Percentiles rank a stretch among this genome's conserved stretches.
These are phyloP conservation scores for Amaranthus palmeri DNA, from an alignment of 148 eudicot species.

Conservation along the genomic window DNA sequence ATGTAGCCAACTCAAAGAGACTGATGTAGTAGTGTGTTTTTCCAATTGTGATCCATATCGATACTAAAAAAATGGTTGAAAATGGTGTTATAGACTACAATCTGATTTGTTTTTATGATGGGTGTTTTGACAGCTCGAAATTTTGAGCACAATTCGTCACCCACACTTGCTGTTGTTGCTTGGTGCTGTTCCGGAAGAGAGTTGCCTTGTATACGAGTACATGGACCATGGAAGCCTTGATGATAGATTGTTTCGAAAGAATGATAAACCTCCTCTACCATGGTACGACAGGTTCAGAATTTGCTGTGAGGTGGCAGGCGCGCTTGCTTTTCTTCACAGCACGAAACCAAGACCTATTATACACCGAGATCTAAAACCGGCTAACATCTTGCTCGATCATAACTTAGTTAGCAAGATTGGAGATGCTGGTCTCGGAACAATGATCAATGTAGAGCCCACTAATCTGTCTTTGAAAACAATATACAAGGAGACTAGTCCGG, in stretches of 20 bases:
- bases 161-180: conserved; percentile 81
- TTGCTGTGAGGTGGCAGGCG: conserved; percentile 88
- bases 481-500: conserved; percentile 64
- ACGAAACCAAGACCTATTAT: conserved; percentile 77
- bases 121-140: conserved; percentile 59
- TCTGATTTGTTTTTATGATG: neutral
- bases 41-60: no score
- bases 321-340: conserved; percentile 80
- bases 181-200: conserved; percentile 74
- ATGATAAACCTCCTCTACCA: conserved; percentile 54
- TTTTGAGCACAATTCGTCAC: conserved; percentile 81
- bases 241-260: conserved; percentile 50
- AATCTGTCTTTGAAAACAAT: conserved; percentile 31
- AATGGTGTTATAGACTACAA: no score
- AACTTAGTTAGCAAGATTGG: conserved; percentile 93
- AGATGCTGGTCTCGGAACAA: conserved; percentile 84
- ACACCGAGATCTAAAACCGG: conserved; percentile 86
- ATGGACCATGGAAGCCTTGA: conserved; percentile 94
- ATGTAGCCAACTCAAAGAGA: neutral
- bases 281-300: conserved; percentile 83
- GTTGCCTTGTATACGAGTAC: conserved; percentile 87
- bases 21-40: no score
- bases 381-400: conserved; percentile 83
- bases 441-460: conserved; percentile 43
- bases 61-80: no score